Percentiles rank a stretch among this genome's conserved stretches.
phyloP scores from a whole-genome alignment of 106 monocot species.

The Acorus gramineus region DNA sequence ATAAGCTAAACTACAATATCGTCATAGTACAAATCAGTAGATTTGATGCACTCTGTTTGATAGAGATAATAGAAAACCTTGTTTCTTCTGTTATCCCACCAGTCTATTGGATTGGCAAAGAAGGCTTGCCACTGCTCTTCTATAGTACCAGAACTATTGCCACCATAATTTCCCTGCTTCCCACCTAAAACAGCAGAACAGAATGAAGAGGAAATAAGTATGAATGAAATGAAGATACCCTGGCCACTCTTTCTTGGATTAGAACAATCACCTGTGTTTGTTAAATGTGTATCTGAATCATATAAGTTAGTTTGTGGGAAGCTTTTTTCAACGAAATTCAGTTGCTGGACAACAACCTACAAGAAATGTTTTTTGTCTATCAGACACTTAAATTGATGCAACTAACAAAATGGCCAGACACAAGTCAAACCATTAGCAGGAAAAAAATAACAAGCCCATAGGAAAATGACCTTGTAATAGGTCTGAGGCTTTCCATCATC shows the following conservation, averaged over 20 bases:
- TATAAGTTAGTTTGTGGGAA: slow-evolving; percentile 42
- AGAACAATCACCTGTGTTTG: slow-evolving; percentile 23
- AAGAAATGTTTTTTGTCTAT: neutral
- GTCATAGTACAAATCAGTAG: too few relatives aligned
- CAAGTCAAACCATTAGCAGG: neutral
- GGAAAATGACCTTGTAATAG: slow-evolving; percentile 67
- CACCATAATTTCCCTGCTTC: slow-evolving; percentile 16
- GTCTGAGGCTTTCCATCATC: slow-evolving; percentile 46
- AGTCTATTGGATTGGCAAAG: slow-evolving; percentile 88
- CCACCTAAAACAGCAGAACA: slow-evolving; percentile 14
- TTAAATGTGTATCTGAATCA: slow-evolving; percentile 32
- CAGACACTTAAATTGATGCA: neutral
- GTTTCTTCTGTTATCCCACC: slow-evolving; percentile 90
- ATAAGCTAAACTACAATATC: too few relatives aligned
- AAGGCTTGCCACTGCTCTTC: slow-evolving; percentile 96
- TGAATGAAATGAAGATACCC: neutral
- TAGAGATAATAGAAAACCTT: slow-evolving; percentile 38
- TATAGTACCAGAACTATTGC: slow-evolving; percentile 34
- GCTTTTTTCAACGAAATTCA: slow-evolving; percentile 68
- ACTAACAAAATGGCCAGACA: neutral
- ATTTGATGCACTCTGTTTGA: too few relatives aligned
- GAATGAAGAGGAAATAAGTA: neutral
- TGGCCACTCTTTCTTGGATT: neutral
- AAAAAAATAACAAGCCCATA: neutral
- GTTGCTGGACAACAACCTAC: slow-evolving; percentile 75